Evolutionary conservation across 2,329 filamentous ascomycete species (phyloP).

Genomic region (Ceratocystis lukuohia): DNA sequence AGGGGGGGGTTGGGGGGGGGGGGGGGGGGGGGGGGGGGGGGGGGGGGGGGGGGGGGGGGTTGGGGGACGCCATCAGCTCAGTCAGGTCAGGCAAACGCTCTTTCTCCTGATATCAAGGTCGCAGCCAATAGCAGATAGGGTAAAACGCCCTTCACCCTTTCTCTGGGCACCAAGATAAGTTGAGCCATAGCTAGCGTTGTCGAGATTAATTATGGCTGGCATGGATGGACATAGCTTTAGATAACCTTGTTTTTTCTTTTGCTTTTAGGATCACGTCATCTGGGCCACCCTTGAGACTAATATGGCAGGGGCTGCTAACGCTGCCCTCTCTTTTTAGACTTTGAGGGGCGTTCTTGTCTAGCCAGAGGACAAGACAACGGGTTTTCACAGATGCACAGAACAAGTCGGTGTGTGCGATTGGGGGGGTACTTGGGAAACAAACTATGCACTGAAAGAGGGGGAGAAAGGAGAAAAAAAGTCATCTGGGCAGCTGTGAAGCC

Average conservation of each 20-base stretch:
- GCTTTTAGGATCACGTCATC: neutral
- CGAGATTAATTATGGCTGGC: neutral
- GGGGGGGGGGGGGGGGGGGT: neutral
- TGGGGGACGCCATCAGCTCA: neutral
- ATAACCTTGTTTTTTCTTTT: constrained; percentile 5
- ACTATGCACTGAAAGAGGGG: no score
- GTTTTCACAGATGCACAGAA: neutral
- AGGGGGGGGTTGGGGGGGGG: no score
- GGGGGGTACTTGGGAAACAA: neutral
- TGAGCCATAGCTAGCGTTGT: neutral
- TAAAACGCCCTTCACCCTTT: neutral
- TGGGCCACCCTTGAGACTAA: neutral
- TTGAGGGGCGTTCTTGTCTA: neutral
- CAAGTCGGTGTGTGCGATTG: neutral
- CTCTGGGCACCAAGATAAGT: neutral
- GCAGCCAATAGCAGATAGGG: neutral
- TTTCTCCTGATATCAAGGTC: neutral
- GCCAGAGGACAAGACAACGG: neutral
- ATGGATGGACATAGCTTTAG: neutral
- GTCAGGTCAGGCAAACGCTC: neutral
- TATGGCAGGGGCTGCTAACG: neutral
- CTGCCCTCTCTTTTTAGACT: neutral
- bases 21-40: no score
- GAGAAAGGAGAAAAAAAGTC: no score
- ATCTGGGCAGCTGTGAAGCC: no score